These are phyloP conservation scores for Apocynum venetum DNA, from an alignment of 257 asterid species.

Conservation along the genomic window DNA sequence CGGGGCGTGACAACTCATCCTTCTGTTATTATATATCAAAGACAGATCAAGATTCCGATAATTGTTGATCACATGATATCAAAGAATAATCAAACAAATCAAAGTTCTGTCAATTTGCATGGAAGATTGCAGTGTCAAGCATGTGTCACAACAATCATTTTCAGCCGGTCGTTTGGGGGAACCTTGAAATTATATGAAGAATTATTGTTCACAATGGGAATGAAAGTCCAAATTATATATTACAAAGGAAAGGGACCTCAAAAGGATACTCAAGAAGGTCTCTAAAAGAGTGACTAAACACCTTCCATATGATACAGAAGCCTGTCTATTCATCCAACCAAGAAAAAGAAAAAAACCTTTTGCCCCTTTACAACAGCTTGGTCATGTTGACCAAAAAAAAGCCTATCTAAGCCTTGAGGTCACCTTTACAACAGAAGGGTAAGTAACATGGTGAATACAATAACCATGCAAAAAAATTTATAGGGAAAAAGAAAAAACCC, in stretches of 20 bases:
- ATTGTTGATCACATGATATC: not conserved
- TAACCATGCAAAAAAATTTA: conserved; percentile 15
- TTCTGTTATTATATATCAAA: not conserved
- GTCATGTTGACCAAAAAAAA: not conserved
- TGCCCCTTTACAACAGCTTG: not conserved
- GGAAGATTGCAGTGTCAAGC: too few relatives aligned
- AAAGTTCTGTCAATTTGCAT: not conserved
- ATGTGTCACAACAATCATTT: not conserved
- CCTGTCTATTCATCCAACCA: conserved; percentile 5
- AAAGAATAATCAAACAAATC: too few relatives aligned
- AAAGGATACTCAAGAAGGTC: conserved; percentile 5
- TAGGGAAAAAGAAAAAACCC: conserved; percentile 9
- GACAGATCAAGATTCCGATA: too few relatives aligned
- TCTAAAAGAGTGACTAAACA: conserved; percentile 9
- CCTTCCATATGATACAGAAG: conserved; percentile 6
- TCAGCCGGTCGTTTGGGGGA: not conserved
- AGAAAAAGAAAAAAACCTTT: not conserved
- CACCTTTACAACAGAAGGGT: conserved; percentile 22
- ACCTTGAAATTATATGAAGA: not conserved
- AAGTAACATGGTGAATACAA: conserved; percentile 10
- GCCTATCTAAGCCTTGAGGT: conserved; percentile 13
- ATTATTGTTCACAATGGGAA: not conserved
- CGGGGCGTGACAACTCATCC: too few relatives aligned
- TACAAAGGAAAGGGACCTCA: conserved; percentile 20
- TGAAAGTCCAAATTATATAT: not conserved